These are phyloP conservation scores for Leccinum ochraceum DNA, from an alignment of 768 basidiomycete genomes.

Conservation along the genomic window DNA sequence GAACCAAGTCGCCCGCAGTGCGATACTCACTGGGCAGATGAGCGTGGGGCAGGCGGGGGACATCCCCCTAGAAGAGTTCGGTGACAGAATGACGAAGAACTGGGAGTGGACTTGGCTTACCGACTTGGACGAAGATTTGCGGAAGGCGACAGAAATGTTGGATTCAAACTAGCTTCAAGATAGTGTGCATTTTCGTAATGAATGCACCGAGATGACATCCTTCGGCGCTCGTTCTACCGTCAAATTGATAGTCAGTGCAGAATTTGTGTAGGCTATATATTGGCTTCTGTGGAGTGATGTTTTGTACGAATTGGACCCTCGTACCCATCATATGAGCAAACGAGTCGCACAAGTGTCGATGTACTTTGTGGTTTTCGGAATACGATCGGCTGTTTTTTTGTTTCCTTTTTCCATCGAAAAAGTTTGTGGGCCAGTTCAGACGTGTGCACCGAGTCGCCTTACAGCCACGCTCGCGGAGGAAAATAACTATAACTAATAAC, in stretches of 20 bases:
- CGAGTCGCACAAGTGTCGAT: too few relatives aligned
- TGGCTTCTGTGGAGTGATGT: too few relatives aligned
- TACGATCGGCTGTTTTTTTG: too few relatives aligned
- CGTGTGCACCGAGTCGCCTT: background rate
- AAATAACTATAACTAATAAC: background rate
- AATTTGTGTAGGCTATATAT: too few relatives aligned
- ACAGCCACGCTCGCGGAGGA: background rate
- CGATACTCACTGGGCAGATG: conserved; percentile 22
- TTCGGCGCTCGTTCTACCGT: background rate
- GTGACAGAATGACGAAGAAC: conserved; percentile 43
- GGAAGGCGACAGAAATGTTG: conserved; percentile 21
- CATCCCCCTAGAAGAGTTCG: conserved; percentile 40
- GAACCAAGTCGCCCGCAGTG: conserved; percentile 33
- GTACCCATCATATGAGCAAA: too few relatives aligned
- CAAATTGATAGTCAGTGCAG: background rate
- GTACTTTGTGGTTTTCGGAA: too few relatives aligned
- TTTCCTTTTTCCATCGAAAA: too few relatives aligned
- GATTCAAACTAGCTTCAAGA: conserved; percentile 1
- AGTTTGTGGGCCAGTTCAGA: background rate
- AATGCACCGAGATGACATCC: background rate
- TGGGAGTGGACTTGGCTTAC: conserved; percentile 56
- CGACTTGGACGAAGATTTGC: conserved; percentile 22
- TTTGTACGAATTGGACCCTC: too few relatives aligned
- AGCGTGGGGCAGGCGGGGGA: conserved; percentile 16
- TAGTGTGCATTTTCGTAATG: background rate